phyloP scores from a whole-genome alignment of 805 yeast species.

The Cyberlindnera xylosilytica region DNA sequence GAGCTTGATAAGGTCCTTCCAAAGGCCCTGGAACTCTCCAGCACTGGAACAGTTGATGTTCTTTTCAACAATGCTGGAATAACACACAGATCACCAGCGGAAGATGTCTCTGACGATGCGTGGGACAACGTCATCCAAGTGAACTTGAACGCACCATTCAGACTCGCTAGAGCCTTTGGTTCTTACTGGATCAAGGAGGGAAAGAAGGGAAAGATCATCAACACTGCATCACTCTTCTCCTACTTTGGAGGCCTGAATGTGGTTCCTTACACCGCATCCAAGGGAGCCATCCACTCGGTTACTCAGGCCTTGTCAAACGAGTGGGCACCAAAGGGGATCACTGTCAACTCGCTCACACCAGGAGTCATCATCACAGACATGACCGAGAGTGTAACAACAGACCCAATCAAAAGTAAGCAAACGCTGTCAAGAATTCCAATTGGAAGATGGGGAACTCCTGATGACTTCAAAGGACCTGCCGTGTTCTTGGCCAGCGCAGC shows the following conservation, averaged over 20 bases:
- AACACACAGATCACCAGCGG: slow-evolving; percentile 61
- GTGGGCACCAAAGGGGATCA: slow-evolving; percentile 42
- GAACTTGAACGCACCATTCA: slow-evolving; percentile 75
- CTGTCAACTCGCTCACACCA: slow-evolving; percentile 47
- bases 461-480: slow-evolving; percentile 63
- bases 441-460: slow-evolving; percentile 46
- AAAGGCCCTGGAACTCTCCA: slow-evolving; percentile 46
- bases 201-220: slow-evolving; percentile 63
- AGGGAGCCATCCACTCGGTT: slow-evolving; percentile 75
- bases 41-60: slow-evolving; percentile 62
- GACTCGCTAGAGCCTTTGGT: slow-evolving; percentile 55
- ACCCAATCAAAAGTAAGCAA: slow-evolving; percentile 26
- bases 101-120: slow-evolving; percentile 33
- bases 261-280: slow-evolving; percentile 81
- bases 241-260: slow-evolving; percentile 21
- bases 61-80: slow-evolving; percentile 89
- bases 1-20: slow-evolving; percentile 11
- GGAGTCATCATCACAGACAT: slow-evolving; percentile 46
- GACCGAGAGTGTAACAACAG: slow-evolving; percentile 28
- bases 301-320: slow-evolving; percentile 67
- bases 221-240: slow-evolving; percentile 72
- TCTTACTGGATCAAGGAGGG: slow-evolving; percentile 47
- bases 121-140: slow-evolving; percentile 75
- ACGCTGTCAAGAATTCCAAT: slow-evolving; percentile 40
- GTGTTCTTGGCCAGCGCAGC: slow-evolving; percentile 81